phyloP scores from a whole-genome alignment of 1,284 basidiomycete genomes.

The Ustilago xerochloae region DNA sequence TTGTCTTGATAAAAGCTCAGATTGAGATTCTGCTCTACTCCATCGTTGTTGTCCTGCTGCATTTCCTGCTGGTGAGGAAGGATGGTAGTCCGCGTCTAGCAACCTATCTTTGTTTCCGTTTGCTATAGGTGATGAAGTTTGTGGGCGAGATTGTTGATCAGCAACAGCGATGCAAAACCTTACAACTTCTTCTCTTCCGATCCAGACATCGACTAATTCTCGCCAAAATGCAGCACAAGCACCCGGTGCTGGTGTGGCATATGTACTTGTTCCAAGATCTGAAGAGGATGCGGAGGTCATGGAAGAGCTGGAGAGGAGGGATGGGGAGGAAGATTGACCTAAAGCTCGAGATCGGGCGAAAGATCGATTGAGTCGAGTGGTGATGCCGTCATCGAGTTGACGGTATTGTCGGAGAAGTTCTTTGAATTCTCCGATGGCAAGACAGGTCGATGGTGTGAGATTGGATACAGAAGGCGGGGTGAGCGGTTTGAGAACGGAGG shows the following conservation, averaged over 20 bases:
- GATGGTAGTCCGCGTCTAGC: slow-evolving; percentile 48
- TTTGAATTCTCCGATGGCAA: slow-evolving; percentile 56
- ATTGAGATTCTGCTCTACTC: slow-evolving; percentile 28
- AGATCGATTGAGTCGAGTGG: slow-evolving; percentile 57
- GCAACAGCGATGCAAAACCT: slow-evolving; percentile 55
- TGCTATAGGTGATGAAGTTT: neutral
- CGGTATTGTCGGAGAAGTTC: slow-evolving; percentile 62
- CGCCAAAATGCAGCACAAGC: slow-evolving; percentile 58
- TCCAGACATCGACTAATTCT: slow-evolving; percentile 58
- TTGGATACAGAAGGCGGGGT: slow-evolving; percentile 45
- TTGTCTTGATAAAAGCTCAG: slow-evolving; percentile 41
- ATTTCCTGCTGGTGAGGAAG: neutral
- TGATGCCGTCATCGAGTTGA: slow-evolving; percentile 60
- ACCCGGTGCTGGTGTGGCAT: slow-evolving; percentile 29
- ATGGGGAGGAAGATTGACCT: slow-evolving; percentile 51
- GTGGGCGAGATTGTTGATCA: slow-evolving; percentile 7
- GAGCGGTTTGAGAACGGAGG: slow-evolving; percentile 29
- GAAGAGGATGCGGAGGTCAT: slow-evolving; percentile 29
- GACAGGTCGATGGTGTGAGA: slow-evolving; percentile 47
- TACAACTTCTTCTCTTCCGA: slow-evolving; percentile 58
- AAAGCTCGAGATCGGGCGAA: slow-evolving; percentile 55
- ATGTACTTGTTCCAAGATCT: slow-evolving; percentile 60
- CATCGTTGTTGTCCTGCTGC: neutral
- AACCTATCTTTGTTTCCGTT: slow-evolving; percentile 13
- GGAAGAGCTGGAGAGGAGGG: slow-evolving; percentile 38